Evolutionary conservation across 208 protist species (phyloP).

Genomic region (Leishmania braziliensis): DNA sequence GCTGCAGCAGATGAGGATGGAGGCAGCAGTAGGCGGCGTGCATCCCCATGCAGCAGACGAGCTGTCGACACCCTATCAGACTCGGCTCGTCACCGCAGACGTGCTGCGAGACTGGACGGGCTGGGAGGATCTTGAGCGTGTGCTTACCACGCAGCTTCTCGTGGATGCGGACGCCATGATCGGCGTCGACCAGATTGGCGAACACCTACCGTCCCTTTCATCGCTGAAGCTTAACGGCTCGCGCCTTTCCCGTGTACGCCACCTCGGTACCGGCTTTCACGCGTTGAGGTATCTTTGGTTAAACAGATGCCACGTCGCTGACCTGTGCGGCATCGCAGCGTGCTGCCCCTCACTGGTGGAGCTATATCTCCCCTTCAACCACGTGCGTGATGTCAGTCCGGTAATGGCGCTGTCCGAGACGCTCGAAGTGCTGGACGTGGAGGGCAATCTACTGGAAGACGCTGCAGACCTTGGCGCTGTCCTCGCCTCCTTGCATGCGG

Average conservation of each 20-base stretch:
- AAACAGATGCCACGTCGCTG: slow-evolving; percentile 69
- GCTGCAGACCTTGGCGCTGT: slow-evolving; percentile 30
- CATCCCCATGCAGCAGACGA: background rate
- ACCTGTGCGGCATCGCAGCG: slow-evolving; percentile 67
- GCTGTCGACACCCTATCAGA: slow-evolving; percentile 15
- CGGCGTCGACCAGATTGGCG: slow-evolving; percentile 61
- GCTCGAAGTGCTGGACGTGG: slow-evolving; percentile 84
- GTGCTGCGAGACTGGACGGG: slow-evolving; percentile 75
- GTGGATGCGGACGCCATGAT: slow-evolving; percentile 60
- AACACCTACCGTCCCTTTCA: slow-evolving; percentile 49
- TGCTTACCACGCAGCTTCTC: slow-evolving; percentile 65
- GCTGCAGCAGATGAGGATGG: slow-evolving; percentile 8
- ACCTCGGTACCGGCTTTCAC: slow-evolving; percentile 65
- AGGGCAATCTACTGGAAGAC: slow-evolving; percentile 79
- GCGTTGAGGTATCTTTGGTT: slow-evolving; percentile 79
- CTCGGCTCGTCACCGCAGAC: slow-evolving; percentile 54
- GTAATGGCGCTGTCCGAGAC: slow-evolving; percentile 65
- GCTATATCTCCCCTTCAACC: slow-evolving; percentile 90
- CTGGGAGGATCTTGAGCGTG: slow-evolving; percentile 74
- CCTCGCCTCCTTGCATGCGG: slow-evolving; percentile 40
- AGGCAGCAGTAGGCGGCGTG: background rate
- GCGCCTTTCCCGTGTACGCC: slow-evolving; percentile 62
- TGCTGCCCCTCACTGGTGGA: slow-evolving; percentile 68
- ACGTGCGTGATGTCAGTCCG: slow-evolving; percentile 54
- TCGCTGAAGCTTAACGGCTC: slow-evolving; percentile 76